Conservation (phyloP, 2,329 filamentous ascomycete species). For the Trichoderma polysporum region DNA sequence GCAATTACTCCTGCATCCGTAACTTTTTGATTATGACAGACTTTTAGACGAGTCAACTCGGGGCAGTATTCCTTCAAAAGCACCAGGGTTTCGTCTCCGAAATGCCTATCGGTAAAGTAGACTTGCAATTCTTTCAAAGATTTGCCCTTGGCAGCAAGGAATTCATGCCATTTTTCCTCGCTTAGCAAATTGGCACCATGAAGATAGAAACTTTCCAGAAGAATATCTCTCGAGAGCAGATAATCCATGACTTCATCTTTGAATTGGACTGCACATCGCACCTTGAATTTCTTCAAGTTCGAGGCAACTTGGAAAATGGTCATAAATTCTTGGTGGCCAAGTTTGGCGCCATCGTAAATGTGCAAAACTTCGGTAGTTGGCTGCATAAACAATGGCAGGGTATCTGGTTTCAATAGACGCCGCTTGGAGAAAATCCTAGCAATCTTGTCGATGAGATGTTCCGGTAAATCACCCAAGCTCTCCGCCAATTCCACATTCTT, state of each 20-base stretch:
- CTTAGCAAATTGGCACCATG: constrained; percentile 83
- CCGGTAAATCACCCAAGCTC: constrained; percentile 59
- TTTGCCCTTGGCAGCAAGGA: constrained; percentile 65
- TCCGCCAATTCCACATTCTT: constrained; percentile 63
- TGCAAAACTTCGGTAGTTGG: constrained; percentile 50
- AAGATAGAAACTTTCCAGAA: constrained; percentile 72
- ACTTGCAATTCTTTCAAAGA: constrained; percentile 70
- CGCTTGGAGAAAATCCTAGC: constrained; percentile 60
- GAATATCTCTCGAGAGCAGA: constrained; percentile 67
- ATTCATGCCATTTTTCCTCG: constrained; percentile 70
- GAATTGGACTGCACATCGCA: constrained; percentile 87
- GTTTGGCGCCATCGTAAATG: constrained; percentile 61
- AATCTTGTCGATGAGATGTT: constrained; percentile 56
- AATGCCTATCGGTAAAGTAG: constrained; percentile 79
- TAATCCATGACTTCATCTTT: constrained; percentile 83
- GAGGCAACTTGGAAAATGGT: constrained; percentile 77
- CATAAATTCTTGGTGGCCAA: constrained; percentile 74
- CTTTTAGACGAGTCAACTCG: constrained; percentile 71
- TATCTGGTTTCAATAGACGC: constrained; percentile 54
- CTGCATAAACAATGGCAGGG: constrained; percentile 57
- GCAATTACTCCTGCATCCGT: constrained; percentile 63
- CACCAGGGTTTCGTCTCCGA: constrained; percentile 68
- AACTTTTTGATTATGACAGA: constrained; percentile 76
- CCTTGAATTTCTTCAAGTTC: constrained; percentile 66
- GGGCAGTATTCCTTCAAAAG: constrained; percentile 65